Percentiles rank a stretch among this genome's conserved stretches.
phyloP scores from a whole-genome alignment of 2,329 filamentous ascomycete genomes.

The Exophiala spinifera region DNA sequence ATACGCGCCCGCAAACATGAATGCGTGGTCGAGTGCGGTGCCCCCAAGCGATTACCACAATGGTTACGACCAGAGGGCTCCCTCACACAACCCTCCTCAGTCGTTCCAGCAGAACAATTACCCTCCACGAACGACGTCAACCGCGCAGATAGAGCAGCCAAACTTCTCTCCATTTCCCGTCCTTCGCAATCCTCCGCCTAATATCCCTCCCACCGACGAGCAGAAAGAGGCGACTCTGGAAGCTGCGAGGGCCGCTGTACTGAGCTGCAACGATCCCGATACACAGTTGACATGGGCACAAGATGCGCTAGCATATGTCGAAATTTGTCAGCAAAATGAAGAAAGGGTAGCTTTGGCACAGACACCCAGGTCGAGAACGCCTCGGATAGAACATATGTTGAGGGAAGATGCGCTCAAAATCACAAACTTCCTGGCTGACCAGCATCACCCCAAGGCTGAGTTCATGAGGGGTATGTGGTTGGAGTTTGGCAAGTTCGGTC shows the following conservation, averaged over 20 bases:
- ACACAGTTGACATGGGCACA: constrained; percentile 97
- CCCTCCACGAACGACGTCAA: constrained; percentile 51
- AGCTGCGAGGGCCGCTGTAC: constrained; percentile 74
- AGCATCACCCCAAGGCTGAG: constrained; percentile 87
- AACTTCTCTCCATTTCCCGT: constrained; percentile 91
- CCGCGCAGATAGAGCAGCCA: constrained; percentile 56
- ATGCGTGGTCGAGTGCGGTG: constrained; percentile 7
- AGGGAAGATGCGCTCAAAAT: constrained; percentile 88
- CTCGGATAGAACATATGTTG: constrained; percentile 83
- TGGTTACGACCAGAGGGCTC: constrained; percentile 31
- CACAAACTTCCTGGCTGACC: constrained; percentile 81
- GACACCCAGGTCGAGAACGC: constrained; percentile 69
- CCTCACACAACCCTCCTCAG: constrained; percentile 5
- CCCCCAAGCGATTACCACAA: constrained; percentile 35
- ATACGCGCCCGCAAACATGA: constrained; percentile 5
- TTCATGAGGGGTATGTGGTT: constrained; percentile 97
- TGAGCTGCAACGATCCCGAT: constrained; percentile 90
- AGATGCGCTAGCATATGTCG: constrained; percentile 84
- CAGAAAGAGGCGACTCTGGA: constrained; percentile 89
- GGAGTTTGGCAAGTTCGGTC: constrained; percentile 94
- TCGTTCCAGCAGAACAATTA: constrained; percentile 39
- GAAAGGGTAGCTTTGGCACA: constrained; percentile 61
- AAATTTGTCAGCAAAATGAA: constrained; percentile 75
- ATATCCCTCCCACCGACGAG: constrained; percentile 89
- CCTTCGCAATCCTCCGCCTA: constrained; percentile 71